Evolutionary conservation across 1,284 basidiomycete genomes (phyloP).

Genomic region (Cutaneotrichosporon curvatum): DNA sequence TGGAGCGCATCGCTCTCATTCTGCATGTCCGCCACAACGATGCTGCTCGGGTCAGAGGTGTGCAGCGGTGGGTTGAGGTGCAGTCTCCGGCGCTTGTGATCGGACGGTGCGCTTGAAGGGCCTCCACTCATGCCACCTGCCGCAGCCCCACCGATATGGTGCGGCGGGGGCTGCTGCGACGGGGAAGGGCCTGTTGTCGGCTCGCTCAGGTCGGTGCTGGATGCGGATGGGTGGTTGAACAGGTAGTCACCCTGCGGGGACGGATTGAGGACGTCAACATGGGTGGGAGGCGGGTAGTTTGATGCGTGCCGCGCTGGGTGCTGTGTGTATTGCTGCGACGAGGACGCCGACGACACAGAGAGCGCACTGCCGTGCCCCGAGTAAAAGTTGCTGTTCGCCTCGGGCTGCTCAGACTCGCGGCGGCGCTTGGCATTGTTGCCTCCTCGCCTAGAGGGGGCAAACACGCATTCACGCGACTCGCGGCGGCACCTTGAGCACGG

Average conservation of each 20-base stretch:
- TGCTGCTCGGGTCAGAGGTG: slow-evolving; percentile 36
- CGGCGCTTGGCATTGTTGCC: slow-evolving; percentile 37
- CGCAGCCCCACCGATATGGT: not conserved
- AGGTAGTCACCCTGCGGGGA: slow-evolving; percentile 13
- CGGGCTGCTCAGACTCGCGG: slow-evolving; percentile 6
- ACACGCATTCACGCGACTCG: slow-evolving; percentile 47
- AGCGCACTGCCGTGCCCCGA: too few relatives aligned
- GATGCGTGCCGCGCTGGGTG: too few relatives aligned
- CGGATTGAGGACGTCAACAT: slow-evolving; percentile 14
- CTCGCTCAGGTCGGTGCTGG: slow-evolving; percentile 19
- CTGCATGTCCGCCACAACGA: slow-evolving; percentile 45
- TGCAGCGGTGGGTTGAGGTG: slow-evolving; percentile 33
- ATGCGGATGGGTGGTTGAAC: slow-evolving; percentile 15
- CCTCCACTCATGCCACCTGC: not conserved
- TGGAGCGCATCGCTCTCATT: slow-evolving; percentile 46
- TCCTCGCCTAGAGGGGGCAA: slow-evolving; percentile 39
- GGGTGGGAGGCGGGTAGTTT: not conserved
- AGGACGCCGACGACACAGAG: too few relatives aligned
- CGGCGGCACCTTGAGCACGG: slow-evolving; percentile 47
- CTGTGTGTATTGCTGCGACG: too few relatives aligned
- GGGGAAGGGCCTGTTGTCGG: slow-evolving; percentile 4
- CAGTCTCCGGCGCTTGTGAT: slow-evolving; percentile 24
- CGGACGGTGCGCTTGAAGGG: not conserved
- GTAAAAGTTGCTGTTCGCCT: too few relatives aligned
- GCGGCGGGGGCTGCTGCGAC: not conserved